phyloP scores from a whole-genome alignment of 768 basidiomycete genomes.

The Polyporus arcularius region DNA sequence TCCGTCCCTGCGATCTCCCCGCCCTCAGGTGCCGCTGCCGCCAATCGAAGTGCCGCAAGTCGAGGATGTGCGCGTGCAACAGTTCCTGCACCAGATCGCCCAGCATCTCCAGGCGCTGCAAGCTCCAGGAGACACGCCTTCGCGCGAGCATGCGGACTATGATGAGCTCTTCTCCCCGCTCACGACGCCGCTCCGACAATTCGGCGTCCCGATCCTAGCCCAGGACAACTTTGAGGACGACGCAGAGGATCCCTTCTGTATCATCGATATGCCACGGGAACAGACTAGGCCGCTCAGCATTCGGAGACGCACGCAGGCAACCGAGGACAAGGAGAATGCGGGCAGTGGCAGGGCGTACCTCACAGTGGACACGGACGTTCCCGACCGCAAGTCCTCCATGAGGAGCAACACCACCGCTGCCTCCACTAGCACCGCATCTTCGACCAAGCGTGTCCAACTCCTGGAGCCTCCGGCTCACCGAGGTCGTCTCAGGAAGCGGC shows the following conservation, averaged over 20 bases:
- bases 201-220: slow-evolving; percentile 18
- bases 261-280: slow-evolving; percentile 11
- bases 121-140: slow-evolving; percentile 23
- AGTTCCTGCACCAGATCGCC: slow-evolving; percentile 85
- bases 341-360: slow-evolving; percentile 12
- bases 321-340: slow-evolving; percentile 63
- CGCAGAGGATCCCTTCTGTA: slow-evolving; percentile 11
- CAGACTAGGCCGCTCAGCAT: slow-evolving; percentile 47
- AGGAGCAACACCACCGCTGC: slow-evolving; percentile 34
- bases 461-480: slow-evolving; percentile 44
- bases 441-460: slow-evolving; percentile 49
- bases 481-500: slow-evolving; percentile 22
- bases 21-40: slow-evolving; percentile 3
- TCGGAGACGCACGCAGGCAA: slow-evolving; percentile 22
- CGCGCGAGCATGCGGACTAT: slow-evolving; percentile 4
- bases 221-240: background rate
- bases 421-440: slow-evolving; percentile 28
- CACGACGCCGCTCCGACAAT: slow-evolving; percentile 16
- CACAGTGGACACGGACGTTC: slow-evolving; percentile 12
- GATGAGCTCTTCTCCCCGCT: slow-evolving; percentile 20
- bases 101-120: slow-evolving; percentile 78
- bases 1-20: background rate
- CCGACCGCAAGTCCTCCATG: slow-evolving; percentile 43
- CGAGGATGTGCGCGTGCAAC: slow-evolving; percentile 74
- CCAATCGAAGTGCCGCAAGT: slow-evolving; percentile 57